phyloP scores from a whole-genome alignment of 2,329 filamentous ascomycete genomes.

The Dothidotthia symphoricarpi region DNA sequence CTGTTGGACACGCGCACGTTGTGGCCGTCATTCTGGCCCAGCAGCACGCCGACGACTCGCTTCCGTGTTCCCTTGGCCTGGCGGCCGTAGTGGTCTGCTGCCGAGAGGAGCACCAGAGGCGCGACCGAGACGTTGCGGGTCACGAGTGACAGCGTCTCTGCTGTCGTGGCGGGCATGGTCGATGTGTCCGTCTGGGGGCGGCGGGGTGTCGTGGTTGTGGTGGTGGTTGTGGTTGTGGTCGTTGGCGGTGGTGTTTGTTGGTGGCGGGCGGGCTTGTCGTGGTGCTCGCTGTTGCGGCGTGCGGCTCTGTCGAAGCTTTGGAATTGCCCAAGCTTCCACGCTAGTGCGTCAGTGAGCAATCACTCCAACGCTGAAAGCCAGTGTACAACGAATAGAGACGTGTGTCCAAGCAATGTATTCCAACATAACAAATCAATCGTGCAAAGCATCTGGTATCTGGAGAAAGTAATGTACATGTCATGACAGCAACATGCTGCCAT shows the following conservation, averaged over 20 bases:
- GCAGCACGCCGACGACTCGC: constrained; percentile 88
- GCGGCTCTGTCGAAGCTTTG: constrained; percentile 39
- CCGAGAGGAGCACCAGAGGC: constrained; percentile 94
- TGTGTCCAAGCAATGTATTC: not conserved
- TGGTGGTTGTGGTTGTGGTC: constrained; percentile 9
- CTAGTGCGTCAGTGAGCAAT: constrained; percentile 19
- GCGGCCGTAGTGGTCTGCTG: constrained; percentile 97
- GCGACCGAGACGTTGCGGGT: constrained; percentile 95
- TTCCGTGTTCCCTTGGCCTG: constrained; percentile 83
- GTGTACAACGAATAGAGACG: not conserved
- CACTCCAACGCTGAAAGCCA: not conserved
- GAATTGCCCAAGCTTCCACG: constrained; percentile 23
- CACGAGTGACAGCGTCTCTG: constrained; percentile 92
- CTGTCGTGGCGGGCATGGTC: constrained; percentile 89
- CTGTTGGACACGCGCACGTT: constrained; percentile 98
- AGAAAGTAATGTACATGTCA: constrained; percentile 12
- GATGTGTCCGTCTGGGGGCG: constrained; percentile 11
- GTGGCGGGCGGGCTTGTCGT: constrained; percentile 18
- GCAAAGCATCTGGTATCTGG: constrained; percentile 21
- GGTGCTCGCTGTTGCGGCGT: constrained; percentile 38
- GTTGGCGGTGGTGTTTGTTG: constrained; percentile 11
- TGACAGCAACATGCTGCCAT: too few relatives aligned
- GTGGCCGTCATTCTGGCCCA: constrained; percentile 95
- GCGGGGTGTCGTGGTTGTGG: constrained; percentile 2
- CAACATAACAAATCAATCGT: constrained; percentile 4